Percentiles rank a stretch among this genome's conserved stretches.
Evolutionary conservation across 2,329 filamentous ascomycete species (phyloP).

Genomic region (Septoria linicola): DNA sequence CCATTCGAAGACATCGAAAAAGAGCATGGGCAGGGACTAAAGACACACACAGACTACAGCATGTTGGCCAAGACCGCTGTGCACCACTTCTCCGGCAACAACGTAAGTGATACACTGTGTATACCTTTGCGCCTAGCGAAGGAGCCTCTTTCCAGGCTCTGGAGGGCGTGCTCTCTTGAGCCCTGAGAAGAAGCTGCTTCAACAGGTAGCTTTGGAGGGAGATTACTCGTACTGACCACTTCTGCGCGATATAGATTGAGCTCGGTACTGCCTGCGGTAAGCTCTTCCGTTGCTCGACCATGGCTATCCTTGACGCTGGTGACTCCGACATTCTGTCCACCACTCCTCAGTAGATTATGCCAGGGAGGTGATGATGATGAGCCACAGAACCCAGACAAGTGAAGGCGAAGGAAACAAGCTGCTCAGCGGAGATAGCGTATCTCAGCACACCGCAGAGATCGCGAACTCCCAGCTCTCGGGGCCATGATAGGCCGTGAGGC

Average conservation of each 20-base stretch:
- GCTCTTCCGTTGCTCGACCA: constrained; percentile 96
- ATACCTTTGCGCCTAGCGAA: constrained; percentile 36
- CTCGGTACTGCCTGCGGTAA: constrained; percentile 98
- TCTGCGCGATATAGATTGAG: constrained; percentile 71
- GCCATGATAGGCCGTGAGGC: no score
- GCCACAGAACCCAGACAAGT: no score
- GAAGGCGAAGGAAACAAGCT: no score
- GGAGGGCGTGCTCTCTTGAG: constrained; percentile 45
- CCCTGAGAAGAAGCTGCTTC: constrained; percentile 83
- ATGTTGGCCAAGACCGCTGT: constrained; percentile 93
- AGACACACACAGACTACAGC: constrained; percentile 60
- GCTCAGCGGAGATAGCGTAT: no score
- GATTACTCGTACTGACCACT: constrained; percentile 51
- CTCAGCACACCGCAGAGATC: no score
- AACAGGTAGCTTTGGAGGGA: constrained; percentile 75
- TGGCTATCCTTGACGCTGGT: constrained; percentile 94
- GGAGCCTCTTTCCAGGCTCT: constrained; percentile 38
- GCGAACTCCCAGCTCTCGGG: no score
- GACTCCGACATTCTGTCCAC: constrained; percentile 94
- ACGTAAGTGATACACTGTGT: constrained; percentile 67
- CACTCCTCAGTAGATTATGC: constrained; percentile 48
- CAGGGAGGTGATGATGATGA: background rate
- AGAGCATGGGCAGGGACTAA: constrained; percentile 21
- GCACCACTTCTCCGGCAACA: constrained; percentile 98
- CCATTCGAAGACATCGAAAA: constrained; percentile 23